phyloP scores from a whole-genome alignment of 257 asterid genomes.

The Ligustrum vulgare region DNA sequence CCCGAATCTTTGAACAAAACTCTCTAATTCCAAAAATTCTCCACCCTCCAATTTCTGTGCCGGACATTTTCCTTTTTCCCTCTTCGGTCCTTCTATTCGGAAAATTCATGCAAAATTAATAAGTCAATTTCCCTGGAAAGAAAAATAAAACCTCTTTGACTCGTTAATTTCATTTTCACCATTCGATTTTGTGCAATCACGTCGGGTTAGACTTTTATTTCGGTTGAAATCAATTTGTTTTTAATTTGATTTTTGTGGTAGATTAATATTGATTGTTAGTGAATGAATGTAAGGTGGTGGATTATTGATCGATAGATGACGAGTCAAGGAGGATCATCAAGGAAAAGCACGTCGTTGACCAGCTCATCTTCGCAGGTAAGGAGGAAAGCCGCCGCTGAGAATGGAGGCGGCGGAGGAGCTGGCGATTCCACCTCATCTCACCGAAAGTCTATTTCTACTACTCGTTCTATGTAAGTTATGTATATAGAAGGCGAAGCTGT shows the following conservation, averaged over 20 bases:
- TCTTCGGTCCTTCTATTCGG: constrained; percentile 1
- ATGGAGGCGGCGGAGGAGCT: constrained; percentile 31
- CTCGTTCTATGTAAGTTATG: constrained; percentile 69
- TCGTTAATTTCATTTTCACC: constrained; percentile 31
- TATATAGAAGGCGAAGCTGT: neutral
- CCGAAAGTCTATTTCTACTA: constrained; percentile 57
- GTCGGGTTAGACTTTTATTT: constrained; percentile 25
- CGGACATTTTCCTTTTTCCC: constrained; percentile 19
- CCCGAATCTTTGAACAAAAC: constrained; percentile 8
- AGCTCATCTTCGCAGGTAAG: constrained; percentile 41
- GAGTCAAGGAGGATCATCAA: constrained; percentile 69
- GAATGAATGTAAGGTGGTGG: constrained; percentile 20
- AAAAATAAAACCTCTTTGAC: constrained; percentile 28
- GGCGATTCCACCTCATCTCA: constrained; percentile 32
- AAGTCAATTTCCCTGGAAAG: constrained; percentile 4
- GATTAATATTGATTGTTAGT: neutral
- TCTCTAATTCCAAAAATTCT: constrained; percentile 18
- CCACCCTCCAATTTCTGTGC: constrained; percentile 31
- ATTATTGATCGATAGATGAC: constrained; percentile 48
- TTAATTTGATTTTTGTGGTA: neutral
- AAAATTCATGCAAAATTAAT: constrained; percentile 21
- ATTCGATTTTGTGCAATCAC: constrained; percentile 33
- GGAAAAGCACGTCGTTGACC: constrained; percentile 65
- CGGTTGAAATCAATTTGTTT: neutral
- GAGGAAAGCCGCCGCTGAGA: constrained; percentile 36